Base-by-base conservation (phyloP, 1,284 basidiomycete species). In the Cystobasidium slooffiae region DNA sequence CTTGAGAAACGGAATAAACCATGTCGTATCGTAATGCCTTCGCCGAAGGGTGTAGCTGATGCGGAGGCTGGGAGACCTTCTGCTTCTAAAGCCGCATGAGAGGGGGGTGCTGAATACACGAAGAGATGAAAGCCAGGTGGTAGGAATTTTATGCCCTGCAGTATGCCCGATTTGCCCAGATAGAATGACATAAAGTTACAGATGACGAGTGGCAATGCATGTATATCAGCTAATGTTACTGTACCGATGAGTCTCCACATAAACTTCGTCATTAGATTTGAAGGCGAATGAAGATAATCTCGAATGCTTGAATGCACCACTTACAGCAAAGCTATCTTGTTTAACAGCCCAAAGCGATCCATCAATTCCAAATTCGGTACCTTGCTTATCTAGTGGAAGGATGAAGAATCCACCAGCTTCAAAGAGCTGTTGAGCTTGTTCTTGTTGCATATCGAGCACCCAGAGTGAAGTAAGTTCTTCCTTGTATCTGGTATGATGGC, bases 101-200 rank as follows among this genome's bases (percentile, higher is more conserved):
- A 56, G 51, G 51, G 74, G 56, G 44, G 76, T 37, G 78, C 76
- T 22, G 78, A 76, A 53, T 77, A 76, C 46, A 76, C 65, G 64
- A 80, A 79, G 46, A 79, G 58, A 72, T 80, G 79, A 14, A 80
- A 63, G 9, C 79, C 79, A 37, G 68, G 52, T 0, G 79, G 79
- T 5, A 80, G 55, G 55, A 79, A 72, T 39, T 80, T 80, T 64
- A 79, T 73, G 49, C 79, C 79, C 76, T 78, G 67, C 9, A 56
- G 31, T 31, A 31, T 5, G 31, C 31, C 31, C 31, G 14, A 43
- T 14, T 14, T 46, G 22, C 24, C 16, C 18, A 56, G 12, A 37
- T 8, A 20, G 55, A n/a, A 22, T 14, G 24, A 37, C 14, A 6
- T n/a, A 37, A 14, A 56, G 55, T 14, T 18, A n/a, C 12, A n/a